These are phyloP conservation scores for Fraxinus nigra DNA, from an alignment of 305 asterid genomes.

Conservation along the genomic window DNA sequence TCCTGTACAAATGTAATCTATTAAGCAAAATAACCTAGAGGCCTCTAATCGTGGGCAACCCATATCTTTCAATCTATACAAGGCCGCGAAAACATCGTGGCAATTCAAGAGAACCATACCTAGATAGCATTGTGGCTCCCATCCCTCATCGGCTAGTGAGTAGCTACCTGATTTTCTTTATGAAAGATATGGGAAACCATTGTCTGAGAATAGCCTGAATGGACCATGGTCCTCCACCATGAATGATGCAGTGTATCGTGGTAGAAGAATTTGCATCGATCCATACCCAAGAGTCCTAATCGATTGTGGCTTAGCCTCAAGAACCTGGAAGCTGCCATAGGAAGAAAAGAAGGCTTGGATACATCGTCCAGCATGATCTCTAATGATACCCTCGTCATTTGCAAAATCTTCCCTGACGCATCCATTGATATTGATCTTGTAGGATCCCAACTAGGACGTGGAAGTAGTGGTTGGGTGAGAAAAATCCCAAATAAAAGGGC, in stretches of 20 bases:
- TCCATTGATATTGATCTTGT: too few species aligned
- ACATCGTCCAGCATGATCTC: too few species aligned
- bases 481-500: too few species aligned
- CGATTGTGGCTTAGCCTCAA: too few species aligned
- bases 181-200: neutral
- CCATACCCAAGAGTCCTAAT: too few species aligned
- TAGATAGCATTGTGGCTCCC: neutral
- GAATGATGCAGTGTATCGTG: neutral
- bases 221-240: neutral
- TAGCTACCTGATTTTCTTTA: neutral
- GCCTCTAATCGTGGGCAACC: neutral
- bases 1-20: neutral
- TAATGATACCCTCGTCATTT: too few species aligned
- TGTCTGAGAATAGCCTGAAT: neutral
- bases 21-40: neutral
- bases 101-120: neutral
- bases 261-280: too few species aligned
- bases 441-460: too few species aligned
- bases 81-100: neutral
- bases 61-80: neutral
- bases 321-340: too few species aligned
- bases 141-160: neutral
- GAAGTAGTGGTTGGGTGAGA: too few species aligned
- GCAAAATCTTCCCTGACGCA: too few species aligned
- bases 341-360: too few species aligned